Percentiles rank a stretch among this genome's conserved stretches.
Evolutionary conservation across 2,329 filamentous ascomycete genomes (phyloP).

Genomic region (Bipolaris bicolor): DNA sequence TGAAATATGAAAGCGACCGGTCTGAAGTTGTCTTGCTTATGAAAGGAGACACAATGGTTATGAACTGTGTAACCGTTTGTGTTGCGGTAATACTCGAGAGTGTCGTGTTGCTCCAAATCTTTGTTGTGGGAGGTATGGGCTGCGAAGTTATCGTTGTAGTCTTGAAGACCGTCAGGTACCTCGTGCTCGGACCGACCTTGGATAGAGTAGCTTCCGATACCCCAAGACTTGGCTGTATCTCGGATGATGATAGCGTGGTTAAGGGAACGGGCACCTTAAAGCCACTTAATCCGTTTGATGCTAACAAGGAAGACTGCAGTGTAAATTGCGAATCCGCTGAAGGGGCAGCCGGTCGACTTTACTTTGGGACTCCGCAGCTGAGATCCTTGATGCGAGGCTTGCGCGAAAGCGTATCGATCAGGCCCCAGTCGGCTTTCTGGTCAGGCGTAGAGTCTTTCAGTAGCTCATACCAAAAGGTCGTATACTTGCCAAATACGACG

Average conservation of each 20-base stretch:
- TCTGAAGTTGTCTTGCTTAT: background rate
- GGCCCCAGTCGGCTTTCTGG: constrained; percentile 34
- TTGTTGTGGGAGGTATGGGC: constrained; percentile 2
- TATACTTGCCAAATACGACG: constrained; percentile 37
- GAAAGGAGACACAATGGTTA: background rate
- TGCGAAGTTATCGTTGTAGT: constrained; percentile 3
- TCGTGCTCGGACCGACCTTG: background rate
- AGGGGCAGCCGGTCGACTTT: background rate
- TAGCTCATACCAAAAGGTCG: constrained; percentile 45
- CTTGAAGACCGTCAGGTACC: constrained; percentile 4
- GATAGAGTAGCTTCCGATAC: background rate
- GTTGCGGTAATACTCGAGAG: constrained; percentile 1
- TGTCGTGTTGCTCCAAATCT: background rate
- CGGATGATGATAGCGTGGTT: background rate
- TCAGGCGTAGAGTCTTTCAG: constrained; percentile 29
- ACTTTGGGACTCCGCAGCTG: constrained; percentile 20
- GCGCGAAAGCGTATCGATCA: constrained; percentile 25
- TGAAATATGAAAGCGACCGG: background rate
- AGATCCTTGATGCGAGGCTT: constrained; percentile 29
- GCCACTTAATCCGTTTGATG: background rate
- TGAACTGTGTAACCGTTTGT: background rate
- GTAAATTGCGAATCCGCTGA: background rate
- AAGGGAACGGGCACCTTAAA: background rate
- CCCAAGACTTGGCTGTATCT: background rate
- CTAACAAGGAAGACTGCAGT: background rate